Evolutionary conservation across 495 filamentous ascomycete species (phyloP), one percentile per base, ranked within the genome.

Genomic region (Pyronema omphalodes): DNA sequence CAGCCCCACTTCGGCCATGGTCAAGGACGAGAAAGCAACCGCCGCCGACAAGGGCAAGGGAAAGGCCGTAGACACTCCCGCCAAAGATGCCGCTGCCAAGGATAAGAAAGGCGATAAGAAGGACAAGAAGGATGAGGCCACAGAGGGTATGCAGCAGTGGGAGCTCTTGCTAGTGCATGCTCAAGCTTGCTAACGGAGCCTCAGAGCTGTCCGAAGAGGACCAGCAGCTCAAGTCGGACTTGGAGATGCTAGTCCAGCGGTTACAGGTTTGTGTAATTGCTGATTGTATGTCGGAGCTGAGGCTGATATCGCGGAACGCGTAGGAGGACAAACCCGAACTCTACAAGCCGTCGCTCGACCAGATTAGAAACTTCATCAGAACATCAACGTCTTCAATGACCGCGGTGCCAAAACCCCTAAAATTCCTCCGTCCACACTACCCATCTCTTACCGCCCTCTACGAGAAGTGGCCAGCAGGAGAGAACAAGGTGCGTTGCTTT

Each of bases 361-460:
- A 86, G 52, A 95, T 99, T 76, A 94, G 93, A 73, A 84, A 78
- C 62, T 91, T 83, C 63, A 99, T 99, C 71, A 95, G 93, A 71
- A 99, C 93, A 40, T 94, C 91, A 40, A 99, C 91, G 41, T 93
- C 86, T 39, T 99, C 91, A 9, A 96, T 99, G 91, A 99, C 91
- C 15, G 91, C 91, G 40, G 89, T 99, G 53, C 91, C 91, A 1
- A 96, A 96, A 71, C 91, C 91, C 39, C 77, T 99, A 53, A 99
- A 99, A 68, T 96, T 99, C 68, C 77, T 99, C 52, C 77, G 93
- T 68, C 91, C 91, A 51, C 88, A 99, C 66, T 96, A 94, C 67
- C 82, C 86, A 70, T 78, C 82, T 36, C 73, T 99, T 65, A 82
- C 81, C 18, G 81, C 80, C 63, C 72, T 84, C 11, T 94, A 94